A percentile compares a stretch with the other conserved stretches of the same genome.
phyloP scores from a whole-genome alignment of 495 filamentous ascomycete species.

The Amphirosellinia nigrospora region DNA sequence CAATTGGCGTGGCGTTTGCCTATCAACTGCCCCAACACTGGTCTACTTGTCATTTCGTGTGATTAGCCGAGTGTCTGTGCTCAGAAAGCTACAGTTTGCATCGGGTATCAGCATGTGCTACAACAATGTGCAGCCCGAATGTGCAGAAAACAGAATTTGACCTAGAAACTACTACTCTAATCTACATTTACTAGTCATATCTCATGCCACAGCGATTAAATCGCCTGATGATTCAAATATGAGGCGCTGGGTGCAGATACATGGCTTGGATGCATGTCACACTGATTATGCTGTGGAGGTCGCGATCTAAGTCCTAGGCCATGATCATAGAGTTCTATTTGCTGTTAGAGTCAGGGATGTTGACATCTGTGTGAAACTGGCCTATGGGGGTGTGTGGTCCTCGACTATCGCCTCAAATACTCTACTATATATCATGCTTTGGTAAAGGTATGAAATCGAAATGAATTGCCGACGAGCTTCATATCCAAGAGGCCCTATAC shows the following conservation, averaged over 20 bases:
- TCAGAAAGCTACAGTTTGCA: not conserved
- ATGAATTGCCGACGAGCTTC: not conserved
- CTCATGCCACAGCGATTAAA: not conserved
- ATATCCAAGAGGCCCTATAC: too few relatives aligned
- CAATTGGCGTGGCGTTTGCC: not conserved
- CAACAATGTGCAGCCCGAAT: not conserved
- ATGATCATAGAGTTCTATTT: not conserved
- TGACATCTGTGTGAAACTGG: not conserved
- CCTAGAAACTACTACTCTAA: not conserved
- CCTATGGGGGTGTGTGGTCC: too few relatives aligned
- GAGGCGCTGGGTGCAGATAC: not conserved
- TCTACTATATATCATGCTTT: not conserved
- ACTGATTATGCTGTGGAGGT: not conserved
- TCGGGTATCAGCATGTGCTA: constrained; percentile 4
- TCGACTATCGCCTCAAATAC: too few relatives aligned
- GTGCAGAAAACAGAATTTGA: not conserved
- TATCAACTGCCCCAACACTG: not conserved
- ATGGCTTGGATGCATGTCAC: not conserved
- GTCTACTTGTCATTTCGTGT: not conserved
- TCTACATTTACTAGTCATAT: not conserved
- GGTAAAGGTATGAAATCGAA: not conserved
- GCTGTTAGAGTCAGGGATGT: not conserved
- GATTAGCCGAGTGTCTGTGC: not conserved
- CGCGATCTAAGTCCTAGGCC: not conserved
- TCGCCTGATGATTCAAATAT: not conserved